Evolutionary conservation across 2,329 filamentous ascomycete species (phyloP).

Genomic region (Beauveria sp.): DNA sequence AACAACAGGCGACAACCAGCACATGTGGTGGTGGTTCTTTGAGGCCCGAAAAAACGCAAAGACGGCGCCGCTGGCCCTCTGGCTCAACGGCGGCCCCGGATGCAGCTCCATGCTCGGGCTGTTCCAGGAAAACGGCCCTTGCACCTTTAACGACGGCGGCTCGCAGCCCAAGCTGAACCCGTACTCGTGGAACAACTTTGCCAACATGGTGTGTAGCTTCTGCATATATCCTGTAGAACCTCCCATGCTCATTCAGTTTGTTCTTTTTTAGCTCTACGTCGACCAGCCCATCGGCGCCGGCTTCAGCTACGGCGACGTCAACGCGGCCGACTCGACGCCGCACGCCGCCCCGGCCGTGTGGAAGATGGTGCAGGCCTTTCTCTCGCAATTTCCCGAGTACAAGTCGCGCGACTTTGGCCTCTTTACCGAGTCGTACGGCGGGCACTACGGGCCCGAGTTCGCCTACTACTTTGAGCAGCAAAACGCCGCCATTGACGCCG

Average conservation of each 20-base stretch:
- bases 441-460: slow-evolving; percentile 52
- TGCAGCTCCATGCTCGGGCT: slow-evolving; percentile 31
- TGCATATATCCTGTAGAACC: slow-evolving; percentile 12
- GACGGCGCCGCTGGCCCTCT: slow-evolving; percentile 28
- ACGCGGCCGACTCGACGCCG: slow-evolving; percentile 19
- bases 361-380: slow-evolving; percentile 53
- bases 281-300: slow-evolving; percentile 22
- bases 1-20: slow-evolving; percentile 19
- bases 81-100: slow-evolving; percentile 34
- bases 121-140: slow-evolving; percentile 38
- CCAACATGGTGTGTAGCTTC: slow-evolving; percentile 27
- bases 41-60: slow-evolving; percentile 21
- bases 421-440: slow-evolving; percentile 48
- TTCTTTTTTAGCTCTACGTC: slow-evolving; percentile 13
- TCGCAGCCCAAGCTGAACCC: slow-evolving; percentile 34
- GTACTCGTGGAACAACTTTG: slow-evolving; percentile 34
- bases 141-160: slow-evolving; percentile 31
- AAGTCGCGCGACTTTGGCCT: slow-evolving; percentile 49
- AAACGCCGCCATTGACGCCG: slow-evolving; percentile 42
- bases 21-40: slow-evolving; percentile 39
- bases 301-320: slow-evolving; percentile 19
- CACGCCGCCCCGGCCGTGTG: slow-evolving; percentile 35
- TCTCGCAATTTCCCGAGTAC: slow-evolving; percentile 55
- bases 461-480: slow-evolving; percentile 48
- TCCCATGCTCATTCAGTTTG: slow-evolving; percentile 15